Conservation (phyloP, 164 flowering plant species). For the Piper longum region DNA sequence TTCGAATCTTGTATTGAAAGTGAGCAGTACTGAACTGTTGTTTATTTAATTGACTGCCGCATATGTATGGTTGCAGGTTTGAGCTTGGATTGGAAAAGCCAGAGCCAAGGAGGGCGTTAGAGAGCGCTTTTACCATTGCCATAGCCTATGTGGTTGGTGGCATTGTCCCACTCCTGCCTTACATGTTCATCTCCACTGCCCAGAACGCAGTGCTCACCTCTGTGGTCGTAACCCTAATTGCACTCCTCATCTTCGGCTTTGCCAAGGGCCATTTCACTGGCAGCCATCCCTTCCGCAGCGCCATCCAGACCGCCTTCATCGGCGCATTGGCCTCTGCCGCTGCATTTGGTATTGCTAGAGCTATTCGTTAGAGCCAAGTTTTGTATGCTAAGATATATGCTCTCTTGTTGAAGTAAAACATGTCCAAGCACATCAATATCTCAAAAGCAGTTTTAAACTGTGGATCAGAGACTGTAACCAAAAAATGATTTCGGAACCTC, state of each 20-base stretch:
- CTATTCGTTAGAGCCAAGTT: conserved; percentile 11
- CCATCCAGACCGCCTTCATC: conserved; percentile 61
- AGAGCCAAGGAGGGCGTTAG: conserved; percentile 74
- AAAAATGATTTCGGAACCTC: too few relatives aligned
- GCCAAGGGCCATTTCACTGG: conserved; percentile 78
- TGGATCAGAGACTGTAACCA: too few relatives aligned
- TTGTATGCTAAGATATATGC: not conserved
- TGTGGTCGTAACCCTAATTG: conserved; percentile 48
- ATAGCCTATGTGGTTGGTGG: conserved; percentile 72
- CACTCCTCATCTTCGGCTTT: conserved; percentile 67
- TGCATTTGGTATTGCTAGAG: conserved; percentile 76
- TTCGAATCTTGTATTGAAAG: too few relatives aligned
- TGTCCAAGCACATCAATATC: not conserved
- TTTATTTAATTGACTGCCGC: not conserved
- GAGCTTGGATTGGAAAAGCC: conserved; percentile 95
- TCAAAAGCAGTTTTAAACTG: too few relatives aligned
- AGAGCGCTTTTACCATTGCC: conserved; percentile 83
- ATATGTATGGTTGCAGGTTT: conserved; percentile 35
- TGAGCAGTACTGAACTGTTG: not conserved
- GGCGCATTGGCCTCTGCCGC: conserved; percentile 90
- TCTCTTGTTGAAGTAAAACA: not conserved
- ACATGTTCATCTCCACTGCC: conserved; percentile 65
- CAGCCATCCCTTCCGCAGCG: conserved; percentile 46
- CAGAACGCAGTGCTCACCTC: conserved; percentile 51
- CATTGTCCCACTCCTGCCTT: conserved; percentile 68